Percentiles rank a stretch among this genome's conserved stretches.
phyloP scores from a whole-genome alignment of 305 asterid genomes.

The Euphrasia arctica region DNA sequence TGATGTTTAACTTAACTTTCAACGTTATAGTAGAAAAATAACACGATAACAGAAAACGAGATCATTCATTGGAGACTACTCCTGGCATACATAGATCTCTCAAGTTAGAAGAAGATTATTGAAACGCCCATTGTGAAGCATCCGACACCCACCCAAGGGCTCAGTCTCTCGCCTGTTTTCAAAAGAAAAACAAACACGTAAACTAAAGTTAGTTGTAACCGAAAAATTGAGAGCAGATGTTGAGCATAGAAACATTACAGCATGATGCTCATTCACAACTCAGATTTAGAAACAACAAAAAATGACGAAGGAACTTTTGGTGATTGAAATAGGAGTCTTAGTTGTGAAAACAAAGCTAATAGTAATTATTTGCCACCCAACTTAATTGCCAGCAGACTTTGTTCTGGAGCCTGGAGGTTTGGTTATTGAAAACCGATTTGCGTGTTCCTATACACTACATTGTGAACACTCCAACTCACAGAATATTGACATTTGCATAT shows the following conservation, averaged over 20 bases:
- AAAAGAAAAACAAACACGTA: background rate
- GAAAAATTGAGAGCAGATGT: background rate
- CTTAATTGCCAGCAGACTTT: background rate
- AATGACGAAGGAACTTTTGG: background rate
- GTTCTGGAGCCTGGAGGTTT: background rate
- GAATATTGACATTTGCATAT: background rate
- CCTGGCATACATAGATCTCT: constrained; percentile 16
- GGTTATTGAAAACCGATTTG: background rate
- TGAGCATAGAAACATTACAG: background rate
- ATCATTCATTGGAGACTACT: constrained; percentile 21
- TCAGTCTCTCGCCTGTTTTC: constrained; percentile 68
- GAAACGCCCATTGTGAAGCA: constrained; percentile 83
- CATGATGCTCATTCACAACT: background rate
- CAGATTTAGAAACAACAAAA: no score
- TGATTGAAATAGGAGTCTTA: background rate
- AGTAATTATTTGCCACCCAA: background rate
- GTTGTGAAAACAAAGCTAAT: background rate
- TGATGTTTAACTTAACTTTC: constrained; percentile 3
- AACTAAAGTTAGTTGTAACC: constrained; percentile 4
- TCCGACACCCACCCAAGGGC: constrained; percentile 91
- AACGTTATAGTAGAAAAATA: constrained; percentile 12
- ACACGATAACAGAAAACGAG: constrained; percentile 13
- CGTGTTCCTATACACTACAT: constrained; percentile 11
- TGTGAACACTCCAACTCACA: constrained; percentile 18
- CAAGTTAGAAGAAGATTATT: constrained; percentile 61